Conservation (phyloP, 1,284 basidiomycete species). For the Sparassis latifolia region DNA sequence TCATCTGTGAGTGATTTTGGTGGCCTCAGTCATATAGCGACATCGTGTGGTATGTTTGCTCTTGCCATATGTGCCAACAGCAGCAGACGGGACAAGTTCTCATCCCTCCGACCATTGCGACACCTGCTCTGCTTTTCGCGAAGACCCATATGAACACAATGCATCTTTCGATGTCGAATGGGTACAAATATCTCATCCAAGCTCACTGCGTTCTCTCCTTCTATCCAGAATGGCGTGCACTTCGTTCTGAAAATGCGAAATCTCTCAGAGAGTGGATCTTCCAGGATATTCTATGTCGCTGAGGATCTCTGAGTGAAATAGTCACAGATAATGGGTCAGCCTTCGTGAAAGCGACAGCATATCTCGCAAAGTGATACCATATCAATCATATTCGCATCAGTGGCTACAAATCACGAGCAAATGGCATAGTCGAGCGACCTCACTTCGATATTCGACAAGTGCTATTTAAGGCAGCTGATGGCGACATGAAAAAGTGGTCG, state of each 20-base stretch:
- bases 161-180: constrained; percentile 5
- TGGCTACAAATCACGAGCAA: constrained; percentile 36
- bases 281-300: constrained; percentile 19
- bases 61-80: constrained; percentile 32
- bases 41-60: constrained; percentile 16
- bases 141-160: constrained; percentile 29
- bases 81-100: constrained; percentile 15
- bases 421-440: constrained; percentile 30
- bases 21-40: constrained; percentile 16
- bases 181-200: constrained; percentile 7
- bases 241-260: constrained; percentile 4
- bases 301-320: constrained; percentile 16
- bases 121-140: constrained; percentile 24
- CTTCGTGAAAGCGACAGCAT: constrained; percentile 26
- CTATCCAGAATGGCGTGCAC: constrained; percentile 14
- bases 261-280: constrained; percentile 19
- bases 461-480: constrained; percentile 29
- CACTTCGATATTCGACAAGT: constrained; percentile 30
- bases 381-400: constrained; percentile 35
- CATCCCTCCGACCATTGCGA: constrained; percentile 27
- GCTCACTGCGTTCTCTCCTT: constrained; percentile 10
- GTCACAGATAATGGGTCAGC: constrained; percentile 20
- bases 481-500: constrained; percentile 27
- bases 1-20: constrained; percentile 14
- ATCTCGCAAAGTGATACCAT: constrained; percentile 25